Conservation (phyloP, 1,284 basidiomycete genomes). For the Rhodotorula glutinis region DNA sequence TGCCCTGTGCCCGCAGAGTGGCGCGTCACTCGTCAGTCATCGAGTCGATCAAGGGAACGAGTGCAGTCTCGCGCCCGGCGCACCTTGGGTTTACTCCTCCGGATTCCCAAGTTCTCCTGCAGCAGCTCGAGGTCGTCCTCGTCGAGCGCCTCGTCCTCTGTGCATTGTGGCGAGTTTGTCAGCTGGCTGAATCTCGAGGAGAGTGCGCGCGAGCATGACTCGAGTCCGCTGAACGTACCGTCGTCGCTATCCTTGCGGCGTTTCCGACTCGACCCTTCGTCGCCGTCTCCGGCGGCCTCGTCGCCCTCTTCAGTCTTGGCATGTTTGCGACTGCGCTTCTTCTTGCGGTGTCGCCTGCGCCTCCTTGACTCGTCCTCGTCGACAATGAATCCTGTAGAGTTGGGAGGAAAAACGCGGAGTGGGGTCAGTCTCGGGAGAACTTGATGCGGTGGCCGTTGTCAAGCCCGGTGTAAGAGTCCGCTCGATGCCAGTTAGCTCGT, state of each 20-base stretch:
- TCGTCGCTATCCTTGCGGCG: constrained; percentile 51
- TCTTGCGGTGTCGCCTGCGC: constrained; percentile 52
- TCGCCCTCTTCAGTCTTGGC: not conserved
- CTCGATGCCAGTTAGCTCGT: no score
- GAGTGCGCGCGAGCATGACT: no score
- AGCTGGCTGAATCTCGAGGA: not conserved
- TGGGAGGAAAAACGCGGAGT: not conserved
- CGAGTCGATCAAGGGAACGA: constrained; percentile 27
- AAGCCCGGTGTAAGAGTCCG: no score
- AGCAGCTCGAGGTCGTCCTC: constrained; percentile 94
- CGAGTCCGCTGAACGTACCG: constrained; percentile 3
- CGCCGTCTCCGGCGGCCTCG: constrained; percentile 50
- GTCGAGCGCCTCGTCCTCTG: constrained; percentile 68
- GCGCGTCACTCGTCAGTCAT: constrained; percentile 54
- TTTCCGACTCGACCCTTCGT: constrained; percentile 57
- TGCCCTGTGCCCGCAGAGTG: constrained; percentile 43
- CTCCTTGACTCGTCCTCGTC: constrained; percentile 74
- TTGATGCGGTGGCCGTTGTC: no score
- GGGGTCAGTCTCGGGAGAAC: not conserved
- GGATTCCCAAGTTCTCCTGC: constrained; percentile 86
- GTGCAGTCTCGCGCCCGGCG: not conserved
- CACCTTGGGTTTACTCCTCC: constrained; percentile 43
- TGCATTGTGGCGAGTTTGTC: constrained; percentile 14
- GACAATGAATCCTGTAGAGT: constrained; percentile 64
- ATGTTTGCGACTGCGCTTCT: constrained; percentile 55